Evolutionary conservation across 192 early-diverging fungal genomes (phyloP), one percentile per base, ranked within the genome.

Genomic region (Obelidium mucronatum): DNA sequence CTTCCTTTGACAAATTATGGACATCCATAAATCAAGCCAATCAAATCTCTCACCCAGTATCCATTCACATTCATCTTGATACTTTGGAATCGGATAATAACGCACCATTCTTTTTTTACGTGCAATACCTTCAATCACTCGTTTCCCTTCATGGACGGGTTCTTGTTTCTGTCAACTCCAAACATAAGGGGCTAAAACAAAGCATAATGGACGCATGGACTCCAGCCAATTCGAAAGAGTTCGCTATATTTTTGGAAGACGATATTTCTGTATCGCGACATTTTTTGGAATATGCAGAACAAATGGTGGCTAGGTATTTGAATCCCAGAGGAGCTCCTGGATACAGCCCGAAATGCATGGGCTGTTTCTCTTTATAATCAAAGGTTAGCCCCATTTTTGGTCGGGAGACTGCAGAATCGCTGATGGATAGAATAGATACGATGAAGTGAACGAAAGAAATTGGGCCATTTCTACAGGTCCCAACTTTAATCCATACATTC

Each of bases 161-260:
- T n/a, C 15, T 17, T 24, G 26, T 77, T 22, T 53, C 63, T n/a
- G 58, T 77, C 15, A 55, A 61, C 40, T 68, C 76, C 19, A 77
- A 42, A n/a, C 53, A 37, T 13, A 66, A 69, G 37, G 76, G 76
- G 5, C 40, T 77, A 6, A n/a, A 40, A 33, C 56, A 70, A 40
- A 69, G 31, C 40, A 69, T 77, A 34, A 52, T 81, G 51, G 79
- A 81, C 33, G 68, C 78, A 35, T 78, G 78, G 78, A 64, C 66
- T 2, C 74, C 79, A 30, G 8, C 35, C 15, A 28, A 28, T 48
- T 60, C 64, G 3, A 11, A 40, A 13, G 67, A 67, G 58, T 70
- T 69, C 48, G 79, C 42, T 15, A 73, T 81, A 39, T 81, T 81
- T 59, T 59, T 81, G 3, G 79, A 81, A 70, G 79, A 81, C 44